Conservation (phyloP, 2,329 filamentous ascomycete genomes). For the Phyllosticta citriasiana region DNA sequence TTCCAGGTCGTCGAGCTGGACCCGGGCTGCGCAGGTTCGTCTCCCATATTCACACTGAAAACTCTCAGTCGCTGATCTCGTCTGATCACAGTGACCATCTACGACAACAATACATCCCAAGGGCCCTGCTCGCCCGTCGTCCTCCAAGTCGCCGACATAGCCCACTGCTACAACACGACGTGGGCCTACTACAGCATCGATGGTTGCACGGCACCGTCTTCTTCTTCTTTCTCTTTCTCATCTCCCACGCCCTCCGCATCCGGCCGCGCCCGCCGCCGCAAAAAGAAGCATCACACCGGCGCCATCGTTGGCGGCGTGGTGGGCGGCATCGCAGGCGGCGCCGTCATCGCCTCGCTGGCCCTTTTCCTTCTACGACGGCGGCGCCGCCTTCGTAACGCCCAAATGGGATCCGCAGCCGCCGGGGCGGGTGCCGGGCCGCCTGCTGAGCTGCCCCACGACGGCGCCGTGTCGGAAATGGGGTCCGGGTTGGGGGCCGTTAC, state of each 20-base stretch:
- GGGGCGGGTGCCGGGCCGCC: not conserved
- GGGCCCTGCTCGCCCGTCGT: not conserved
- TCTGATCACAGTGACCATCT: slow-evolving; percentile 1
- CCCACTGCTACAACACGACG: slow-evolving; percentile 1
- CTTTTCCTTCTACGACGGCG: not conserved
- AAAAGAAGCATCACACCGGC: not conserved
- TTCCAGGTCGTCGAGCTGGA: slow-evolving; percentile 2
- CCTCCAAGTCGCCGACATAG: not conserved
- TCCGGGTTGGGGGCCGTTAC: not conserved
- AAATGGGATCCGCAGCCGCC: slow-evolving; percentile 6
- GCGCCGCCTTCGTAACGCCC: not conserved
- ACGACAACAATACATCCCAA: not conserved
- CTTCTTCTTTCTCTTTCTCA: not conserved
- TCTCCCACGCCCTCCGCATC: not conserved
- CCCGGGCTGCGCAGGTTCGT: not conserved
- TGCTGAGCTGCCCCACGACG: not conserved
- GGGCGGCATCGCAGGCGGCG: slow-evolving; percentile 3
- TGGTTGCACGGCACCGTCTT: slow-evolving; percentile 21
- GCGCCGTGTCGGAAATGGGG: not conserved
- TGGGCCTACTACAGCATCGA: slow-evolving; percentile 8
- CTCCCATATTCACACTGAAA: too few relatives aligned
- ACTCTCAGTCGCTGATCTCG: too few relatives aligned
- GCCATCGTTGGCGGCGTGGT: slow-evolving; percentile 10
- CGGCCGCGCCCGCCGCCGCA: not conserved
- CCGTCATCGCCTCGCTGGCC: not conserved